These are phyloP conservation scores for Hypocreales sp. DNA, from an alignment of 2,329 filamentous ascomycete species.

Conservation along the genomic window DNA sequence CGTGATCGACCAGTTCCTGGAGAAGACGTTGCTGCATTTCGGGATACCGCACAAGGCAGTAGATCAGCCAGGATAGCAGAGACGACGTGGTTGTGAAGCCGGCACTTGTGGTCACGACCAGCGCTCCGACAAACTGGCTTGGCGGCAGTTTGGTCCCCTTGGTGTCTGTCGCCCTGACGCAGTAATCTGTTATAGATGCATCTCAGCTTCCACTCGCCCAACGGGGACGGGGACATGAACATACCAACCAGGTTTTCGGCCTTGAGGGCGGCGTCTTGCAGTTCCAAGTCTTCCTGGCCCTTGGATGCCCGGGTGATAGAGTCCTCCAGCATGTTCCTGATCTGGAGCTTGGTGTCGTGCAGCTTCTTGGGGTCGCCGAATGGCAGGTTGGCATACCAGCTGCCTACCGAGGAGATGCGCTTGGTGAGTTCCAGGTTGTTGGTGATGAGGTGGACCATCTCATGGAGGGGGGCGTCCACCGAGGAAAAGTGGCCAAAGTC, in stretches of 20 bases:
- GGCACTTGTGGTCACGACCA: conserved; percentile 37
- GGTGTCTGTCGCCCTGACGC: conserved; percentile 33
- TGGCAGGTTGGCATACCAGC: conserved; percentile 39
- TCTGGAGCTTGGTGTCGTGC: conserved; percentile 13
- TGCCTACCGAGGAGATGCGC: conserved; percentile 35
- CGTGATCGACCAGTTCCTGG: conserved; percentile 39
- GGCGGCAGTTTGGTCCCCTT: conserved; percentile 37
- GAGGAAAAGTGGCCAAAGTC: conserved; percentile 28
- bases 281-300: conserved; percentile 22
- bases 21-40: conserved; percentile 40
- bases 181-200: conserved; percentile 32
- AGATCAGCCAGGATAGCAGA: conserved; percentile 42
- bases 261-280: conserved; percentile 32
- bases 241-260: conserved; percentile 21
- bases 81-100: conserved; percentile 46
- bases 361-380: conserved; percentile 39
- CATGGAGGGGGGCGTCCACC: conserved; percentile 29
- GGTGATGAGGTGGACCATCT: conserved; percentile 34
- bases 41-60: conserved; percentile 33
- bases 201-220: no score
- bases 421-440: conserved; percentile 40
- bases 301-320: conserved; percentile 21
- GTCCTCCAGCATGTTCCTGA: conserved; percentile 21
- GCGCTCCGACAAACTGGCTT: conserved; percentile 10
- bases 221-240: no score